Evolutionary conservation across 768 basidiomycete genomes (phyloP), one percentile per base, ranked within the genome.

Genomic region (Calvatia gigantea): DNA sequence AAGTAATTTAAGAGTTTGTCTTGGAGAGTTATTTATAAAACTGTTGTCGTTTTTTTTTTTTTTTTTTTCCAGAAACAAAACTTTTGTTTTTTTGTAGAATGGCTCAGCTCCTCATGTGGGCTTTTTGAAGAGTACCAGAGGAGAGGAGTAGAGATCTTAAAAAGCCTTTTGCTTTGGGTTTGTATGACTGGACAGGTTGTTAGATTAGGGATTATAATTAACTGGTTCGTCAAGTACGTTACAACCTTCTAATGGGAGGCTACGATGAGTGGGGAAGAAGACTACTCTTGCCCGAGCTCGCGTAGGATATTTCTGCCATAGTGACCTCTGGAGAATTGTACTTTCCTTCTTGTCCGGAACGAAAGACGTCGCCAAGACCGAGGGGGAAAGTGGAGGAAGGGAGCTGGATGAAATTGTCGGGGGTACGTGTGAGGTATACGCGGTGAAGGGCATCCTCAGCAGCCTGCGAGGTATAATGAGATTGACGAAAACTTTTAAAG

Each of bases 401-500:
- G 38, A 93, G 73, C 50, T 83, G 81, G 42, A 91, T 61, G 33
- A 81, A 70, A 54, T 91, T 78, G 48, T 85, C 73, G 5, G 91
- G 91, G 49, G 84, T 84, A 59, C 80, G 81, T 9, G 91, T 92
- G 56, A 95, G 82, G 71, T 93, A 95, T 19, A 94, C 75, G 39
- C 91, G 80, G 58, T 87, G 83, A 23, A 95, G 75, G 0, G 92
- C 83, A 62, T 94, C 91, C 70, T 96, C 92, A 7, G 89, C 89
- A 14, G 92, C 92, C 87, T 90, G 61, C 25, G 56, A 27, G 29
- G 31, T 25, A 4, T n/a, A n/a, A 8, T 33, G 33, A 45, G 35
- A 35, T 25, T 5, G 52, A 3, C 51, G 47, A 51, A 21, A 29
- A 14, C 23, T 8, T 19, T 60, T 25, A 17, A 50, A 25, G 21